Base-by-base conservation (phyloP, 176 grass and related monocot species). In the Neostapfia colusana region DNA sequence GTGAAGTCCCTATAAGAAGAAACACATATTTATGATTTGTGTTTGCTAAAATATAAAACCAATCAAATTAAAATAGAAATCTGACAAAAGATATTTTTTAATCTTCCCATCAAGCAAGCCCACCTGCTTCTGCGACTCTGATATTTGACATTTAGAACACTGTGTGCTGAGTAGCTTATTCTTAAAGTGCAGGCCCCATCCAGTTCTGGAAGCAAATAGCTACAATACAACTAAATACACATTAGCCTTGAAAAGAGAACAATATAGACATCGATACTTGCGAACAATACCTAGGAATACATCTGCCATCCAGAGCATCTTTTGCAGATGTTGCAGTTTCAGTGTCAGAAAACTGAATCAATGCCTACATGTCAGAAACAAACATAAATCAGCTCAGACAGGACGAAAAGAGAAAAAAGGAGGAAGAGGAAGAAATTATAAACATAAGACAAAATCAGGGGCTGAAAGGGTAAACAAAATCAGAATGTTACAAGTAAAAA, bases 91-190 rank as follows among this genome's bases (percentile, higher is more conserved):
- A 8, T 66, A 14, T 53, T 75, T 62, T 34, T 9, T 20, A 58
- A 59, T 62, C 15, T 14, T 1, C 58, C 62, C 23, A 79, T 67
- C 12, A 74, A 83, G 46, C 34, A 73, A 81, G 49, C 27, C 20
- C 57, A 94, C 95, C 91, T 94, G 84, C 95, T 94, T 65, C 91
- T 90, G 71, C 94, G 89, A 65, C 90, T 93, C 78, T 98, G 91
- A 84, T 94, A 94, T 70, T 98, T 98, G 64, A 98, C 91, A 64
- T 90, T 92, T 79, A 98, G 84, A 92, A 94, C 89, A 85, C 80
- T 88, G 46, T 98, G 95, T 60, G 95, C 95, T n/a, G 95, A 98
- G 81, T 89, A 98, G 63, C 85, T 83, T 57, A 98, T 98, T 86
- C 82, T 90, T 46, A 98, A 86, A 79, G 88, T 90, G 76, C 91